phyloP scores from a whole-genome alignment of 2,329 filamentous ascomycete species.

The Scedosporium apiospermum region DNA sequence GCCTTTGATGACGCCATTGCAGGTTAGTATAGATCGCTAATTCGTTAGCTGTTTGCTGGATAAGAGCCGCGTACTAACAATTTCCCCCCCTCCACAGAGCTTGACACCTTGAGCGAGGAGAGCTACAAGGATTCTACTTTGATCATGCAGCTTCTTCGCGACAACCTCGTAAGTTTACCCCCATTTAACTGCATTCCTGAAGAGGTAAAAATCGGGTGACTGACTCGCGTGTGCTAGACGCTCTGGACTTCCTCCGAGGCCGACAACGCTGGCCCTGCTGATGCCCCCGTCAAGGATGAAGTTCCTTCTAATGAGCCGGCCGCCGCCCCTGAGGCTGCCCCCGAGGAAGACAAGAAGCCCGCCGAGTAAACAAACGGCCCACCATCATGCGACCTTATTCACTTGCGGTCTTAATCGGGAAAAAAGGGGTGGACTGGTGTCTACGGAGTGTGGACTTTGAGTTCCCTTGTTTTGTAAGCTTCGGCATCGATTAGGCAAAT shows the following conservation, averaged over 20 bases:
- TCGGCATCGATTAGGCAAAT: slow-evolving; percentile 39
- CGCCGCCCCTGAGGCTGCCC: slow-evolving; percentile 37
- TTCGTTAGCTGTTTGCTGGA: not conserved
- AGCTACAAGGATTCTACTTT: slow-evolving; percentile 99
- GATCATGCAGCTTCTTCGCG: slow-evolving; percentile 96
- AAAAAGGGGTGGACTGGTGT: slow-evolving; percentile 45
- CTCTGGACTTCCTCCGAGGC: slow-evolving; percentile 99
- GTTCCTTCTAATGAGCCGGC: slow-evolving; percentile 44
- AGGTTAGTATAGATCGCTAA: slow-evolving; percentile 26
- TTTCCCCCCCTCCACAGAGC: slow-evolving; percentile 45
- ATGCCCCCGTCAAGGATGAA: slow-evolving; percentile 32
- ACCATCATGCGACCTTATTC: slow-evolving; percentile 9
- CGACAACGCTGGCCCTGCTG: slow-evolving; percentile 55
- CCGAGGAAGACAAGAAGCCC: slow-evolving; percentile 58
- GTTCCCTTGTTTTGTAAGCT: slow-evolving; percentile 9
- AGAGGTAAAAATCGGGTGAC: too few species aligned
- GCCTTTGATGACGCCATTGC: slow-evolving; percentile 98
- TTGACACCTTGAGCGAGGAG: slow-evolving; percentile 94
- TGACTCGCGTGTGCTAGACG: slow-evolving; percentile 47
- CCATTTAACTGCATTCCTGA: not conserved
- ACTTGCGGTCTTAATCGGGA: slow-evolving; percentile 30
- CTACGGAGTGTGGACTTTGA: slow-evolving; percentile 41
- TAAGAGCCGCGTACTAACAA: slow-evolving; percentile 13
- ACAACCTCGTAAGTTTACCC: slow-evolving; percentile 70
- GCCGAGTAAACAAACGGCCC: slow-evolving; percentile 39